Percentiles rank a stretch among this genome's conserved stretches.
Evolutionary conservation across 106 monocot species (phyloP).

Genomic region (Platanthera guangdongensis): DNA sequence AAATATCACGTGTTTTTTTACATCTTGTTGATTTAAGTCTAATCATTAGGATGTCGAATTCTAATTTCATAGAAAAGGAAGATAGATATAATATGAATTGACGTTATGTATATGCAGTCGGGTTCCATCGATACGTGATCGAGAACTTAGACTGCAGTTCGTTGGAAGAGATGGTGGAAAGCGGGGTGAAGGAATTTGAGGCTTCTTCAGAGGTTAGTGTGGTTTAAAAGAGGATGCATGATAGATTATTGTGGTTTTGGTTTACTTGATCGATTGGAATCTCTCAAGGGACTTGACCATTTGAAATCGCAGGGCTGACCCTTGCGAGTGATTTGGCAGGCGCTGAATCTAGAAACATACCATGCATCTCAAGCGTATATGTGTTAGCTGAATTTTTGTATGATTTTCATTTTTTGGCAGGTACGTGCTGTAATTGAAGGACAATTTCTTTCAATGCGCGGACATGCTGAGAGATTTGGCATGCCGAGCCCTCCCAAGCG

Average conservation of each 20-base stretch:
- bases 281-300: too few relatives aligned
- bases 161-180: slow-evolving; percentile 22
- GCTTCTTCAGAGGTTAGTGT: slow-evolving; percentile 45
- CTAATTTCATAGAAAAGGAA: neutral
- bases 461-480: slow-evolving; percentile 83
- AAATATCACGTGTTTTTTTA: neutral
- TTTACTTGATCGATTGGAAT: too few relatives aligned
- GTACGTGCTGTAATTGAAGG: slow-evolving; percentile 84
- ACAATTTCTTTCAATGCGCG: slow-evolving; percentile 84
- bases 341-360: too few relatives aligned
- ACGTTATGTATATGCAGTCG: slow-evolving; percentile 31
- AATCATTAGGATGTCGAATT: neutral
- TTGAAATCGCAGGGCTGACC: too few relatives aligned
- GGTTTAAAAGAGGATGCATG: neutral
- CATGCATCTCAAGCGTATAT: too few relatives aligned
- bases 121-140: slow-evolving; percentile 56
- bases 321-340: too few relatives aligned
- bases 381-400: too few relatives aligned
- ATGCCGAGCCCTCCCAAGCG: slow-evolving; percentile 80
- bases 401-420: slow-evolving; percentile 14
- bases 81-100: neutral
- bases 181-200: slow-evolving; percentile 33
- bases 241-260: too few relatives aligned
- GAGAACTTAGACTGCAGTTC: slow-evolving; percentile 40
- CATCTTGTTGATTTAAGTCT: neutral